phyloP scores from a whole-genome alignment of 352 stramenopile species.

The Globisporangium nodosum region DNA sequence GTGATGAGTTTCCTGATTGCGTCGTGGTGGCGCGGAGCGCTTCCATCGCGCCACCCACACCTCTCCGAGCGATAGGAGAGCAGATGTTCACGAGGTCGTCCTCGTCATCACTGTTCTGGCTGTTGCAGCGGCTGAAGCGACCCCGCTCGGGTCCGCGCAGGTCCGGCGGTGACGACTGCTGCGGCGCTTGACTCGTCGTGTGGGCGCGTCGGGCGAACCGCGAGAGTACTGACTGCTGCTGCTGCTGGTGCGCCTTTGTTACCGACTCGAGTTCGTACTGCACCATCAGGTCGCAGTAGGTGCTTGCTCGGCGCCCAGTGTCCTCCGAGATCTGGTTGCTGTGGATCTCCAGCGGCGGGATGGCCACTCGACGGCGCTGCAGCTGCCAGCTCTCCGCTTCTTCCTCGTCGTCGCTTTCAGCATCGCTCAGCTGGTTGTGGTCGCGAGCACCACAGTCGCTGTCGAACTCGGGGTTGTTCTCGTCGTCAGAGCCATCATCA shows the following conservation, averaged over 20 bases:
- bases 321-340: neutral
- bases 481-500: neutral
- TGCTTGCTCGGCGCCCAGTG: slow-evolving; percentile 8
- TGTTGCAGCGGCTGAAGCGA: slow-evolving; percentile 3
- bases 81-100: slow-evolving; percentile 28
- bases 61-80: slow-evolving; percentile 17
- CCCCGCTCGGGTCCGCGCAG: neutral
- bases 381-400: neutral
- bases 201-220: slow-evolving; percentile 2
- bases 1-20: neutral
- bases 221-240: slow-evolving; percentile 3
- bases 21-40: neutral
- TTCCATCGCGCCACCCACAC: neutral
- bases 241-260: slow-evolving; percentile 13
- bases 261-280: slow-evolving; percentile 32
- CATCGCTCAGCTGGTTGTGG: slow-evolving; percentile 1
- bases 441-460: neutral
- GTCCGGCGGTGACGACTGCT: neutral
- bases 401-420: neutral
- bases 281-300: slow-evolving; percentile 28
- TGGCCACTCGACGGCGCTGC: neutral
- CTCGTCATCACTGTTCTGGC: slow-evolving; percentile 13
- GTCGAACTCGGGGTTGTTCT: slow-evolving; percentile 11
- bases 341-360: neutral
- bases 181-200: neutral